Conservation (phyloP, 2,329 filamentous ascomycete species). For the Colletotrichum scovillei region DNA sequence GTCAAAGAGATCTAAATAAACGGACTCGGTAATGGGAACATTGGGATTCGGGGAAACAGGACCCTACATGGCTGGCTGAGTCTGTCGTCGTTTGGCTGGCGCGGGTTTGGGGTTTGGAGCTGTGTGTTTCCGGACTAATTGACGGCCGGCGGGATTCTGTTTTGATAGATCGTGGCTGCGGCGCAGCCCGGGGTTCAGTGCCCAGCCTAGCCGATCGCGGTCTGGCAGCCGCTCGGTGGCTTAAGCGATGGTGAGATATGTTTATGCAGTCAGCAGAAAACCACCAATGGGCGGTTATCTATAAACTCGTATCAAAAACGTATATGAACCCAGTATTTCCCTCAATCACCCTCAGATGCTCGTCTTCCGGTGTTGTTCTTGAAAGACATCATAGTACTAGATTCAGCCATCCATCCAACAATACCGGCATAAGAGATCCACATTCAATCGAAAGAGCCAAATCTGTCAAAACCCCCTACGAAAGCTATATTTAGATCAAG, state of each 20-base stretch:
- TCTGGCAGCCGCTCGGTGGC: not conserved
- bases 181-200: not conserved
- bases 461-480: not conserved
- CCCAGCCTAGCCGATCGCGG: not conserved
- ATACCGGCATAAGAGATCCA: not conserved
- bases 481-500: not conserved
- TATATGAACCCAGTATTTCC: not conserved
- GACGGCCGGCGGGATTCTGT: not conserved
- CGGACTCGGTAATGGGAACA: not conserved
- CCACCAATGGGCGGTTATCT: not conserved
- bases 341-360: too few species aligned
- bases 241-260: not conserved
- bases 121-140: not conserved
- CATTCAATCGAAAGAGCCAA: not conserved
- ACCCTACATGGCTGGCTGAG: not conserved
- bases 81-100: not conserved
- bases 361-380: too few species aligned
- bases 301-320: not conserved
- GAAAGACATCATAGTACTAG: not conserved
- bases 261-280: not conserved
- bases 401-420: not conserved
- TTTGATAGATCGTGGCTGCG: not conserved
- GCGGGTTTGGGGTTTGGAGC: not conserved
- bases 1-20: not conserved
- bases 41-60: not conserved